Conservation (phyloP, 1,284 basidiomycete species). For the Cutaneotrichosporon curvatum region DNA sequence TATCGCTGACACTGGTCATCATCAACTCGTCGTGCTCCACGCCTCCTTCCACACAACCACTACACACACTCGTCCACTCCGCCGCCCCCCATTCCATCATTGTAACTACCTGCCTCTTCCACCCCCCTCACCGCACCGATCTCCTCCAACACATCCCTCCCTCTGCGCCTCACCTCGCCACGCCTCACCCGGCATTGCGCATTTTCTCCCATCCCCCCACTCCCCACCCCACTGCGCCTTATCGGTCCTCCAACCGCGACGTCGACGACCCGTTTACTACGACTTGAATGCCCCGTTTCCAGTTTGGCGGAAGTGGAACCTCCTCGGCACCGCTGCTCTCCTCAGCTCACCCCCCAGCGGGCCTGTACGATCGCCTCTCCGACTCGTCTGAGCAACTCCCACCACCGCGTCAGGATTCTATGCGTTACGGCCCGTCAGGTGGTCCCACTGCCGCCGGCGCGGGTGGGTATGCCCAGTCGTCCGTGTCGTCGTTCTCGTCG, state of each 20-base stretch:
- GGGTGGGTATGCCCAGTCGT: conserved; percentile 2
- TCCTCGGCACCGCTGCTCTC: conserved; percentile 21
- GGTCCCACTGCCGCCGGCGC: background rate
- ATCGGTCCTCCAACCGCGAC: background rate
- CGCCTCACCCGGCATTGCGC: no score
- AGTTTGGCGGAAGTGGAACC: conserved; percentile 1
- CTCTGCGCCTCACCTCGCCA: no score
- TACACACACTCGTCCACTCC: no score
- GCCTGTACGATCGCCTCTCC: conserved; percentile 32
- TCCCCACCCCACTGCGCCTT: background rate
- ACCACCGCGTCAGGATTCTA: background rate
- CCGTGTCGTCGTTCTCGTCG: background rate
- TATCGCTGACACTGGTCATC: no score
- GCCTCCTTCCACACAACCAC: no score
- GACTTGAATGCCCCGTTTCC: background rate
- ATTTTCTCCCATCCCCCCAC: conserved; percentile 1
- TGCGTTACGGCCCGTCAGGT: background rate
- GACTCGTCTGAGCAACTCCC: conserved; percentile 17
- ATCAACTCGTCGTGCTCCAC: no score
- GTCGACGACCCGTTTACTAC: background rate
- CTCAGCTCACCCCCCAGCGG: conserved; percentile 22
- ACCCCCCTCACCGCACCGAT: no score
- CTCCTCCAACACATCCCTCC: no score
- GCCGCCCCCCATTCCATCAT: no score
- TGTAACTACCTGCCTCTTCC: no score